A percentile compares a stretch with the other conserved stretches of the same genome.
These are phyloP conservation scores for Clarireedia sp. DNA, from an alignment of 2,329 filamentous ascomycete genomes.

Conservation along the genomic window DNA sequence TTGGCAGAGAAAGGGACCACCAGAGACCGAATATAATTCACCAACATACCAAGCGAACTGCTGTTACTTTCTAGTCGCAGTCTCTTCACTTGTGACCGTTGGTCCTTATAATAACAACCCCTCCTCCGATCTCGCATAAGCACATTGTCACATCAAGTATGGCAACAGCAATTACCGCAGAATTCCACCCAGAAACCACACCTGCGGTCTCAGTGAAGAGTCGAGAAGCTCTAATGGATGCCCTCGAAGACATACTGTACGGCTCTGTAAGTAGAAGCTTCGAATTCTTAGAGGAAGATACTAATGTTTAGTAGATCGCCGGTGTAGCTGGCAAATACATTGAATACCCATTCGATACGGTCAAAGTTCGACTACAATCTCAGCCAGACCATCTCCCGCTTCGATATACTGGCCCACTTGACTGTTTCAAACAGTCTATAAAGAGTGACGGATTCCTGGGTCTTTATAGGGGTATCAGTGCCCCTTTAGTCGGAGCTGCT, in stretches of 20 bases:
- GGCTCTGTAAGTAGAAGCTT: constrained; percentile 58
- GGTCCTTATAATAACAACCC: background rate
- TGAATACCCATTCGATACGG: constrained; percentile 96
- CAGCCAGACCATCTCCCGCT: constrained; percentile 78
- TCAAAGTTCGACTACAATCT: constrained; percentile 96
- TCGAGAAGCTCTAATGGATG: constrained; percentile 38
- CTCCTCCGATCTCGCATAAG: constrained; percentile 6
- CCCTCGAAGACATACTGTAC: constrained; percentile 78
- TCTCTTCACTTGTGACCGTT: background rate
- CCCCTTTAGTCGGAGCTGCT: constrained; percentile 82
- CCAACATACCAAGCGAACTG: background rate
- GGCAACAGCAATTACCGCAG: constrained; percentile 20
- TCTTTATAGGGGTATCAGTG: constrained; percentile 87
- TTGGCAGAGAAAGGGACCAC: background rate
- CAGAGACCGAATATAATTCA: background rate
- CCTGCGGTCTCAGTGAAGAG: constrained; percentile 14
- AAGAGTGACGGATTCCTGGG: constrained; percentile 63
- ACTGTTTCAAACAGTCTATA: constrained; percentile 87
- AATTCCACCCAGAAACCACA: constrained; percentile 13
- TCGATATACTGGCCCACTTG: constrained; percentile 76
- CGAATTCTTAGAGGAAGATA: background rate
- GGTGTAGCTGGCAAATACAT: constrained; percentile 91
- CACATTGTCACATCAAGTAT: constrained; percentile 13
- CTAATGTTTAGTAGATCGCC: constrained; percentile 47
- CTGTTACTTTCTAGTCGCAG: background rate